A percentile compares a stretch with the other conserved stretches of the same genome.
Evolutionary conservation across 73 alveolate species (phyloP).

Genomic region (Tetrahymena elliotti): DNA sequence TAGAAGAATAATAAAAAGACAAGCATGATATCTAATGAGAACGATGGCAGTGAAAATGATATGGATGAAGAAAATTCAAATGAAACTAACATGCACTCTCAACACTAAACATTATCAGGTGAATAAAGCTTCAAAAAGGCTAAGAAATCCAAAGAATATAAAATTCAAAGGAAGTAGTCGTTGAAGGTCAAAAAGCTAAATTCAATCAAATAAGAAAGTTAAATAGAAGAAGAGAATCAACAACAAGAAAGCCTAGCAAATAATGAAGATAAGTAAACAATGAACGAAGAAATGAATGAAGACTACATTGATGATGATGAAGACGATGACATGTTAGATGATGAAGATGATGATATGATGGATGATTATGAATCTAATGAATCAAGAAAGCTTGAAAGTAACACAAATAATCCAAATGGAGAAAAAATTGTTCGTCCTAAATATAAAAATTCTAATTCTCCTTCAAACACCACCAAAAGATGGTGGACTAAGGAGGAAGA

Average conservation of each 20-base stretch:
- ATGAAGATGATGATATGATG: neutral
- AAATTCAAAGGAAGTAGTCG: neutral
- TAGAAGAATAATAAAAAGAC: neutral
- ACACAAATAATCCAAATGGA: neutral
- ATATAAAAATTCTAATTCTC: neutral
- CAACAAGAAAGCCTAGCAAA: neutral
- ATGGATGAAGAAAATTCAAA: neutral
- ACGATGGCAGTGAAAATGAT: neutral
- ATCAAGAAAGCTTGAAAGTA: neutral
- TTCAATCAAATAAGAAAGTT: neutral
- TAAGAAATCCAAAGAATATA: neutral
- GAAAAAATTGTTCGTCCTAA: neutral
- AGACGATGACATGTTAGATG: neutral
- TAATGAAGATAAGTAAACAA: neutral
- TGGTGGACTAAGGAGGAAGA: constrained; percentile 76
- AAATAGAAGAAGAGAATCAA: neutral
- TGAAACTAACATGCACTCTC: neutral
- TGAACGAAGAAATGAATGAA: neutral
- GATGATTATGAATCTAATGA: neutral
- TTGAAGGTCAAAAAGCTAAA: neutral
- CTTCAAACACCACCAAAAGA: constrained; percentile 1
- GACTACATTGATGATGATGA: neutral
- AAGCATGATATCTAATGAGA: neutral
- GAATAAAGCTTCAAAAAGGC: neutral
- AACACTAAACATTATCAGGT: neutral